Evolutionary conservation across 116 monocot species (phyloP).

Genomic region (Iris pallida): DNA sequence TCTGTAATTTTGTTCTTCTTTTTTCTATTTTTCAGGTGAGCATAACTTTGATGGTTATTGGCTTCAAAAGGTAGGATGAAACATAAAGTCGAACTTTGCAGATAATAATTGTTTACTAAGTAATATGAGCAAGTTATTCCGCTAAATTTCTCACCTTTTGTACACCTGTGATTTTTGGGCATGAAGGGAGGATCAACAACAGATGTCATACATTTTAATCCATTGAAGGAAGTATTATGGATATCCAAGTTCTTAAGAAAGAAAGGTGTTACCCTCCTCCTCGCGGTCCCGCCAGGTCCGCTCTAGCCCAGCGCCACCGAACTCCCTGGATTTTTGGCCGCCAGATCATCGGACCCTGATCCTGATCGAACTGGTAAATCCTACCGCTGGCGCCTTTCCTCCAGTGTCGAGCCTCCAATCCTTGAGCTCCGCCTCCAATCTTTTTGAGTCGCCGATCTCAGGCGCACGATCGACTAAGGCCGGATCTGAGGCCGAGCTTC

Average conservation of each 20-base stretch:
- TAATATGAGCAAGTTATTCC: background rate
- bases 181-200: slow-evolving; percentile 34
- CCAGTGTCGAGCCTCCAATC: no score
- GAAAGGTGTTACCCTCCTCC: slow-evolving; percentile 24
- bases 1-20: background rate
- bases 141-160: background rate
- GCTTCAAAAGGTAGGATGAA: slow-evolving; percentile 81
- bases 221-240: slow-evolving; percentile 37
- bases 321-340: no score
- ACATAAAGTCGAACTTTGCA: slow-evolving; percentile 38
- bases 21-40: slow-evolving; percentile 59
- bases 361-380: no score
- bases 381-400: no score
- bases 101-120: slow-evolving; percentile 18
- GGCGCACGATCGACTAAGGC: no score
- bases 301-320: no score
- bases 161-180: background rate
- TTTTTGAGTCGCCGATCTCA: no score
- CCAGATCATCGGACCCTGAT: no score
- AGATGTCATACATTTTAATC: slow-evolving; percentile 29
- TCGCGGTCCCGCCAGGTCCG: no score
- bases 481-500: no score
- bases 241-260: slow-evolving; percentile 77
- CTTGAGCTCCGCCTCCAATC: no score
- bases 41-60: slow-evolving; percentile 88